Conservation (phyloP, 2,329 filamentous ascomycete genomes). For the Talaromyces marneffei region DNA sequence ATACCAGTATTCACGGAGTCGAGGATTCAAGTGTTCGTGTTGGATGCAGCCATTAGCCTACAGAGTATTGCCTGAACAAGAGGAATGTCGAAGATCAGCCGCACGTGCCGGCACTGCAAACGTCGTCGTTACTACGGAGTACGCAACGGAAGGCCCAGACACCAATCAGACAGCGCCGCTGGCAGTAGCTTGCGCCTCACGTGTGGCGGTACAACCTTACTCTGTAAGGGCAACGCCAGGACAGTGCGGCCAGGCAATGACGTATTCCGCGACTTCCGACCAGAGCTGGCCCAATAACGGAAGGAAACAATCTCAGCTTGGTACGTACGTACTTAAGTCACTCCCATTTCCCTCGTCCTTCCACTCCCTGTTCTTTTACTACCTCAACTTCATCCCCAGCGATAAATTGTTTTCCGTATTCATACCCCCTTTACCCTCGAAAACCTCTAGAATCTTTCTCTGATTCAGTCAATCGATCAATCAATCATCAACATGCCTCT, state of each 20-base stretch:
- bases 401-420: neutral
- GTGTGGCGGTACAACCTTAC: constrained; percentile 8
- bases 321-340: neutral
- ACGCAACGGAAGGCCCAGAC: no score
- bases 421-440: neutral
- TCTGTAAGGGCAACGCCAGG: no score
- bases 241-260: no score
- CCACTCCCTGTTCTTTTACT: neutral
- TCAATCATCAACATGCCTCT: constrained; percentile 44
- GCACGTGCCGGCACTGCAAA: constrained; percentile 1
- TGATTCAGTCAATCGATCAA: constrained; percentile 8
- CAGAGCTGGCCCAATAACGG: neutral
- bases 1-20: no score
- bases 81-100: neutral
- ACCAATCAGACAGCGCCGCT: constrained; percentile 1
- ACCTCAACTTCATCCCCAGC: neutral
- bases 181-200: constrained; percentile 6
- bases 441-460: neutral
- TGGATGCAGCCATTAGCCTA: no score
- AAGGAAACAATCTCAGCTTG: neutral
- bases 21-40: no score
- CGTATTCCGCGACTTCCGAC: constrained; percentile 9
- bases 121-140: constrained; percentile 10
- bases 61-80: no score
- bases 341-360: neutral